Evolutionary conservation across 2,329 filamentous ascomycete genomes (phyloP), one percentile per base, ranked within the genome.

Genomic region (Hypoxylon sp.): DNA sequence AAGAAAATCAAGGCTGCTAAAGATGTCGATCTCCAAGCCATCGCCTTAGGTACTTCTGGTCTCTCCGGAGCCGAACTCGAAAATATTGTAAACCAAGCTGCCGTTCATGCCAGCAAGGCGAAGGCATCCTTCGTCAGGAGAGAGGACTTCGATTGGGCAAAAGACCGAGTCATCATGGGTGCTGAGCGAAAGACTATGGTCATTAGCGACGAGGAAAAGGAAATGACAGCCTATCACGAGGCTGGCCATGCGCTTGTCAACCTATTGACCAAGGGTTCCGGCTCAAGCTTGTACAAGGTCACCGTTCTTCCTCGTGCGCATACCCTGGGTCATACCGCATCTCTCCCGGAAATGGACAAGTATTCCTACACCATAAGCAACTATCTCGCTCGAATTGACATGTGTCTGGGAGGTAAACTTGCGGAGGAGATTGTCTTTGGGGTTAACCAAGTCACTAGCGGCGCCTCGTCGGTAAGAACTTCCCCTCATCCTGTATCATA

Each of bases 131-230:
- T 90, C 49, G 93, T 99, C 58, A 87, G 87, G 11, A 91, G 93
- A 79, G 81, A 86, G 34, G 94, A 98, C 76, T 90, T 98, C 70
- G 94, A 98, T 74, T 99, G 95, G 94, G 96, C 96, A 63, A 98
- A 97, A 81, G 96, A 99, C 83, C 96, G 96, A 82, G 93, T 99
- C 59, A 91, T 97, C 79, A 97, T 99, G 93, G 96, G 96, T 38
- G 93, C 95, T 2, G 96, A 99, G 82, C 90, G 91, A 77, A 92
- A 90, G 79, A 97, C 91, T 73, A 93, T 95, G 81, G 88, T 98
- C 61, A 95, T 99, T 61, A 92, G 91, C 46, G 89, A 95, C 70
- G 94, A 97, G 82, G 96, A 99, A 82, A 98, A 97, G 83, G 88
- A 96, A 74, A 91, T 94, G 85, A 97, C 94, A n/a, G 94, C 94